phyloP scores from a whole-genome alignment of 805 yeast genomes.

The Sugiyamaella lignohabitans region DNA sequence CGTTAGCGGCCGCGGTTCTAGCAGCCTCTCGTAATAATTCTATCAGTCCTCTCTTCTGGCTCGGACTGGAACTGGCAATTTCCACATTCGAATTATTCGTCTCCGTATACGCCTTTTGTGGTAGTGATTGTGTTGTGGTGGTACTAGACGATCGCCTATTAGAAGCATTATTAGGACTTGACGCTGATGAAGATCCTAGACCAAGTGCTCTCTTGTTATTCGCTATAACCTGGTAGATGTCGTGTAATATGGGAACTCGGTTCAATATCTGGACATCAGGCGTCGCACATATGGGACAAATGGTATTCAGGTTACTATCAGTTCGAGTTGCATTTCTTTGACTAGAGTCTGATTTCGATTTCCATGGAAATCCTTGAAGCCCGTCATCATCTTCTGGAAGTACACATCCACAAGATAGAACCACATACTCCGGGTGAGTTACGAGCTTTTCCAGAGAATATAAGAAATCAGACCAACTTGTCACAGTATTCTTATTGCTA shows the following conservation, averaged over 20 bases:
- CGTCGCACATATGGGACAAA: slow-evolving; percentile 7
- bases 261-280: not conserved
- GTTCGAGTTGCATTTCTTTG: not conserved
- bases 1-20: not conserved
- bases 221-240: not conserved
- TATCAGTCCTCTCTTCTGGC: not conserved
- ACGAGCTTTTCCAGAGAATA: slow-evolving; percentile 14
- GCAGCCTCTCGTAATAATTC: slow-evolving; percentile 3
- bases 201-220: slow-evolving; percentile 8
- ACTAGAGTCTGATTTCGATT: too few species aligned
- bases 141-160: not conserved
- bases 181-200: not conserved
- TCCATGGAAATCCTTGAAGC: not conserved
- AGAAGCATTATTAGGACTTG: not conserved
- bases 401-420: slow-evolving; percentile 18
- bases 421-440: slow-evolving; percentile 7
- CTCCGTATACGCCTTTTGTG: too few species aligned
- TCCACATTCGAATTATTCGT: too few species aligned
- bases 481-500: too few species aligned
- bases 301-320: slow-evolving; percentile 1
- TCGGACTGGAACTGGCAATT: not conserved
- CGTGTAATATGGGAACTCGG: slow-evolving; percentile 2
- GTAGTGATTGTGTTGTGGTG: not conserved
- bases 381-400: slow-evolving; percentile 10
- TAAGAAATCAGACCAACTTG: slow-evolving; percentile 16